These are phyloP conservation scores for Larix sibirica DNA, from an alignment of 83 land plant species.

Conservation along the genomic window DNA sequence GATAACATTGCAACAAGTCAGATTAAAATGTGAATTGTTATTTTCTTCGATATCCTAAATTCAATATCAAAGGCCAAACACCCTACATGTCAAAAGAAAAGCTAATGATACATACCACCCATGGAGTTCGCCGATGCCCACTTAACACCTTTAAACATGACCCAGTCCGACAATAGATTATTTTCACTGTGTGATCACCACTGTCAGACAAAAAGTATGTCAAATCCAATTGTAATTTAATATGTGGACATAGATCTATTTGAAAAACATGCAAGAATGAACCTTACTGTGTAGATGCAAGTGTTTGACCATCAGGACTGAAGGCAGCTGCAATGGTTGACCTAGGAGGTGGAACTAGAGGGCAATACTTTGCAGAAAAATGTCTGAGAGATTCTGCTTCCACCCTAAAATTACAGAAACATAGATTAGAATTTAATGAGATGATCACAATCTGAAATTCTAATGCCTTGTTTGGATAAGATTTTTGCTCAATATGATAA, in stretches of 20 bases:
- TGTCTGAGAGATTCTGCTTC: conserved; percentile 87
- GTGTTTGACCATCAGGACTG: conserved; percentile 90
- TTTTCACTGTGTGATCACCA: conserved; percentile 97
- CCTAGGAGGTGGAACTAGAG: conserved; percentile 92
- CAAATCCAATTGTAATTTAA: no score
- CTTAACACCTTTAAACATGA: conserved; percentile 80
- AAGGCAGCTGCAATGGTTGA: conserved; percentile 98
- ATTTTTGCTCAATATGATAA: neutral
- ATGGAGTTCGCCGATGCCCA: conserved; percentile 96
- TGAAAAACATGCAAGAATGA: neutral
- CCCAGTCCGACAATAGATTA: conserved; percentile 86
- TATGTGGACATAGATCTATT: no score
- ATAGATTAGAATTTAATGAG: no score
- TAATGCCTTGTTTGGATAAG: no score
- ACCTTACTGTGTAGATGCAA: conserved; percentile 96
- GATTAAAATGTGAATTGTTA: no score
- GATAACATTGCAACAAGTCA: no score
- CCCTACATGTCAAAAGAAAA: no score
- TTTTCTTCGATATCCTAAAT: no score
- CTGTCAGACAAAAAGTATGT: conserved; percentile 35
- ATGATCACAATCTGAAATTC: no score
- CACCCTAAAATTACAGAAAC: conserved; percentile 45
- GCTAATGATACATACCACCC: conserved; percentile 75
- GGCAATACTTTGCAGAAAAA: conserved; percentile 84
- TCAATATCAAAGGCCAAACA: no score